Evolutionary conservation across 495 filamentous ascomycete genomes (phyloP).

Genomic region (Trichoderma gamsii): DNA sequence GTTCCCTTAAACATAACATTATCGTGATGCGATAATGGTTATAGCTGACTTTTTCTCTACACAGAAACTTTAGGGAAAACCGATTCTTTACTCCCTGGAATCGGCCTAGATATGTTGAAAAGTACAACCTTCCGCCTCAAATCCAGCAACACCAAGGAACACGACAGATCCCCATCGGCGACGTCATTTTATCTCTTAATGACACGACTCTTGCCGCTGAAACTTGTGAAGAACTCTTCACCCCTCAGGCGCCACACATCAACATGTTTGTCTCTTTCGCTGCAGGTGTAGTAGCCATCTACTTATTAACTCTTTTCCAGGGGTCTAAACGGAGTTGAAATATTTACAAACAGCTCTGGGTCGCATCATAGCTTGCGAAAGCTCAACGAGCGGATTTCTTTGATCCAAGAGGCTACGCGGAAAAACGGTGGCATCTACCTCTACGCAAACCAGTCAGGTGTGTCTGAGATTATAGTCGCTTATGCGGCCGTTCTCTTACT

Average conservation of each 20-base stretch:
- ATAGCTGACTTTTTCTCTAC: neutral
- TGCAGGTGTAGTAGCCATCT: neutral
- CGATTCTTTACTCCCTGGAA: slow-evolving; percentile 53
- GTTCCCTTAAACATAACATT: neutral
- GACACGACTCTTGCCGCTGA: slow-evolving; percentile 70
- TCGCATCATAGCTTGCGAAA: slow-evolving; percentile 53
- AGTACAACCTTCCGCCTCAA: slow-evolving; percentile 65
- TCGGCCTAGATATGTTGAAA: slow-evolving; percentile 49
- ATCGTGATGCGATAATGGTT: neutral
- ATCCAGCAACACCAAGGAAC: slow-evolving; percentile 56
- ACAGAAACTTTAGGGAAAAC: slow-evolving; percentile 45
- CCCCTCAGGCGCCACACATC: slow-evolving; percentile 51
- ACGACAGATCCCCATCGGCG: slow-evolving; percentile 62
- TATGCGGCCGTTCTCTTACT: too few species aligned
- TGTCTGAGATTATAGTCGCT: too few species aligned
- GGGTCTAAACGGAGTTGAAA: slow-evolving; percentile 55
- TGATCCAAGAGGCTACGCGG: slow-evolving; percentile 71
- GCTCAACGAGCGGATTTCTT: slow-evolving; percentile 62
- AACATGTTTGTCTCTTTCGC: slow-evolving; percentile 15
- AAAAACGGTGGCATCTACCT: slow-evolving; percentile 73
- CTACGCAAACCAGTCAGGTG: slow-evolving; percentile 68
- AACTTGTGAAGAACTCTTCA: slow-evolving; percentile 78
- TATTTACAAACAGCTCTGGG: slow-evolving; percentile 56
- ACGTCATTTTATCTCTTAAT: slow-evolving; percentile 64
- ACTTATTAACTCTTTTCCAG: neutral